A percentile compares a stretch with the other conserved stretches of the same genome.
These are phyloP conservation scores for Starmerella apis DNA, from an alignment of 805 yeast genomes.

Conservation along the genomic window DNA sequence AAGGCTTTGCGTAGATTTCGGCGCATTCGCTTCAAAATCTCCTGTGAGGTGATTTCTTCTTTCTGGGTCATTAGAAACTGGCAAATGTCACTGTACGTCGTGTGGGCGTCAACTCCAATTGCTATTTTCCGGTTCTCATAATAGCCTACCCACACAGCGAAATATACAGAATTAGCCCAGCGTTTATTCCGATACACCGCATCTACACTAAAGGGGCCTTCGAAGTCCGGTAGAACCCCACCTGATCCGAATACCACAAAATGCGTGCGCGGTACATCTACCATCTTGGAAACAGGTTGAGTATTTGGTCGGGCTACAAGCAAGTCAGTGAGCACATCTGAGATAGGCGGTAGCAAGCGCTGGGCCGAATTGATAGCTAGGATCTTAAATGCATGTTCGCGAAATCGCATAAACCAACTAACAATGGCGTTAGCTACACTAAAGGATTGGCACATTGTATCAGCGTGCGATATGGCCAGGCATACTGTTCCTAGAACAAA, in stretches of 20 bases:
- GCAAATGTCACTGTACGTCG: constrained; percentile 1
- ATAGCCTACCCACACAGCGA: constrained; percentile 1
- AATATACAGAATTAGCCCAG: background rate
- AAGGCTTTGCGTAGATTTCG: background rate
- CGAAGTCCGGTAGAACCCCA: constrained; percentile 2
- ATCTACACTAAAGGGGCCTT: background rate
- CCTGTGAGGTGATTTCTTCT: background rate
- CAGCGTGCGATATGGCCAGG: background rate
- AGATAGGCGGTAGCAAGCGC: background rate
- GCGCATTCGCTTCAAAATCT: background rate
- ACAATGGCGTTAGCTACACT: background rate
- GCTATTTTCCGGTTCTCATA: background rate
- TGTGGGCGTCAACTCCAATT: background rate
- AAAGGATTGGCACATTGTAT: background rate
- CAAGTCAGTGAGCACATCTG: background rate
- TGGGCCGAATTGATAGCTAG: background rate
- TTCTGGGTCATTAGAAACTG: background rate
- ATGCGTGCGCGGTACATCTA: background rate
- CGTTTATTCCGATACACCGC: background rate
- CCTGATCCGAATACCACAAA: constrained; percentile 1
- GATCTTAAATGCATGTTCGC: background rate
- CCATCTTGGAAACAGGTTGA: background rate
- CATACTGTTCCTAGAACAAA: background rate
- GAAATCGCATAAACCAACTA: background rate
- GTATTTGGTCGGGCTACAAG: background rate